phyloP scores from a whole-genome alignment of 2,329 filamentous ascomycete genomes.

The Trichoderma simmonsii region DNA sequence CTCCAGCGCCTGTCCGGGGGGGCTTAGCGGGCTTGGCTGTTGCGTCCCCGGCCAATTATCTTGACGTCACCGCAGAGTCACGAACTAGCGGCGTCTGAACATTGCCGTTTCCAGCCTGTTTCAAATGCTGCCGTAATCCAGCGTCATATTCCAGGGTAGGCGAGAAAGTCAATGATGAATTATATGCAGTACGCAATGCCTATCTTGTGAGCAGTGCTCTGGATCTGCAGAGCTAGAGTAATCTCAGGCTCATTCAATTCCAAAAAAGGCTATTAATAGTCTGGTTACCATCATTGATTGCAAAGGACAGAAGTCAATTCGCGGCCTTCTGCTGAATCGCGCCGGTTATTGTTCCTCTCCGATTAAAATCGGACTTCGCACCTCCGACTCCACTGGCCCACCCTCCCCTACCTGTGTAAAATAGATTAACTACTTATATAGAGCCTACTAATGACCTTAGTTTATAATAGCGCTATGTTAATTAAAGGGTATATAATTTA shows the following conservation, averaged over 20 bases:
- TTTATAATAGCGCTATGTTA: too few species aligned
- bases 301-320: not conserved
- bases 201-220: not conserved
- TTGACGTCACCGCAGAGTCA: conserved; percentile 12
- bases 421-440: too few species aligned
- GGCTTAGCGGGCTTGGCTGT: not conserved
- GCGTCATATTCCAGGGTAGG: conserved; percentile 4
- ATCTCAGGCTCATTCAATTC: not conserved
- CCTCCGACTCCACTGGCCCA: not conserved
- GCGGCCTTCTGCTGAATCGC: not conserved
- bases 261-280: not conserved
- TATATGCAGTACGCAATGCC: not conserved
- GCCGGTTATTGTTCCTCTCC: not conserved
- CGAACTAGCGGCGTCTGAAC: not conserved
- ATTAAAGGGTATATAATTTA: too few species aligned
- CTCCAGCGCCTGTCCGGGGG: not conserved
- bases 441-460: too few species aligned
- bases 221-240: not conserved
- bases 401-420: too few species aligned
- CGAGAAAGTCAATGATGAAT: not conserved
- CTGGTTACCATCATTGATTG: not conserved
- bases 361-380: not conserved
- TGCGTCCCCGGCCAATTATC: not conserved
- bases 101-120: not conserved
- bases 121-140: not conserved